Evolutionary conservation across 2,329 filamentous ascomycete genomes (phyloP), one percentile per base, ranked within the genome.

Genomic region (Albifimbria verrucaria): DNA sequence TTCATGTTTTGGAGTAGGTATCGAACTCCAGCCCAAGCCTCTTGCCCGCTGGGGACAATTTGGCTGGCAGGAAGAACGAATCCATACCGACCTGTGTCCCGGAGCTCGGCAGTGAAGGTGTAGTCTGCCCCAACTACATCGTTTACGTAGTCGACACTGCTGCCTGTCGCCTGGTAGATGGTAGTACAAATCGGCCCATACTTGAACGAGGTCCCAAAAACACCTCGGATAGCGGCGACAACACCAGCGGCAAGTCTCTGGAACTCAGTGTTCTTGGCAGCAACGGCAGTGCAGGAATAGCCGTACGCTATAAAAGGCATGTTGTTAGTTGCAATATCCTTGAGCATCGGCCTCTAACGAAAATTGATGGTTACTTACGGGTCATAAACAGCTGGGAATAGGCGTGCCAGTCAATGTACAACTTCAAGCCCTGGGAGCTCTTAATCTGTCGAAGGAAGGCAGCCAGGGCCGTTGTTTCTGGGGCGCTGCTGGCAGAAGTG

Each of bases 401-500:
- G 1, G 80, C 76, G 70, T 87, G 84, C 61, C 79, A 81, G 67
- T 87, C 84, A 59, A 87, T 80, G 68, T 80, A 87, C 3, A 86
- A 70, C 60, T 80, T 78, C 48, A 86, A 68, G 6, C 80, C 79
- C 56, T 78, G 75, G 15, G 56, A 51, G 10, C 54, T 54, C 58
- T 70, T 68, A 51, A 68, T 63, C 44, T 56, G 53, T 48, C 60
- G 52, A 23, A 72, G 59, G 58, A 67, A 73, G 22, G 57, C 55
- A 11, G 64, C 72, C 21, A 86, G 70, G 1, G 69, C 75, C 56
- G 71, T 69, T 57, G 70, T 80, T 67, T 84, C 81, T 7, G 78
- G 74, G 1, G 78, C 71, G 54, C 78, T 74, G 23, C 73, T 73
- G 1, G 70, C 65, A 12, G 65, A 55, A 7, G 54, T n/a, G 32